phyloP scores from a whole-genome alignment of 306 rosid genomes.

The Trifolium dubium region DNA sequence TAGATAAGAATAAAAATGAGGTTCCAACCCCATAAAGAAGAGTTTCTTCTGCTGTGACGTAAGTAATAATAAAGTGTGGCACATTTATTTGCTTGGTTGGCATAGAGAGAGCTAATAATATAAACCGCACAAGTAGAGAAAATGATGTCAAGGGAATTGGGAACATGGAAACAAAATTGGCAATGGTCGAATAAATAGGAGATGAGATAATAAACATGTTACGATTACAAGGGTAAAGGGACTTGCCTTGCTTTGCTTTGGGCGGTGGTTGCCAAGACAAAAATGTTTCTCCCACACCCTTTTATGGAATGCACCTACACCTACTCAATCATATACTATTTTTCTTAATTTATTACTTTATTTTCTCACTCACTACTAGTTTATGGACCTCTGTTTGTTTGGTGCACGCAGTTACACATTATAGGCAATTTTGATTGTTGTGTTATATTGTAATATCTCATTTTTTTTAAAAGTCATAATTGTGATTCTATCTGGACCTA shows the following conservation, averaged over 20 bases:
- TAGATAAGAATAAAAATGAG: too few species aligned
- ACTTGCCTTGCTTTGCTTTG: conserved; percentile 43
- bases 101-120: conserved; percentile 23
- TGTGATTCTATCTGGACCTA: too few species aligned
- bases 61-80: neutral
- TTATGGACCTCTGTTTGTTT: neutral
- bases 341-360: neutral
- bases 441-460: too few species aligned
- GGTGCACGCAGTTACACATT: too few species aligned
- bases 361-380: conserved; percentile 29
- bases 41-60: neutral
- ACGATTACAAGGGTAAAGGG: neutral
- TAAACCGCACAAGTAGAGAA: conserved; percentile 18
- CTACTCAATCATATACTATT: neutral
- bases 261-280: conserved; percentile 74
- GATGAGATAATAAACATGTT: conserved; percentile 41
- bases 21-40: too few species aligned
- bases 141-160: conserved; percentile 59
- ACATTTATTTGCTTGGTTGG: conserved; percentile 38
- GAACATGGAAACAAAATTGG: conserved; percentile 56
- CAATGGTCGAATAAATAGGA: conserved; percentile 40
- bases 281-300: conserved; percentile 60
- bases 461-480: too few species aligned
- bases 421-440: too few species aligned
- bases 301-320: conserved; percentile 44